phyloP scores from a whole-genome alignment of 2,329 filamentous ascomycete species.

The Diaporthe vaccinii region DNA sequence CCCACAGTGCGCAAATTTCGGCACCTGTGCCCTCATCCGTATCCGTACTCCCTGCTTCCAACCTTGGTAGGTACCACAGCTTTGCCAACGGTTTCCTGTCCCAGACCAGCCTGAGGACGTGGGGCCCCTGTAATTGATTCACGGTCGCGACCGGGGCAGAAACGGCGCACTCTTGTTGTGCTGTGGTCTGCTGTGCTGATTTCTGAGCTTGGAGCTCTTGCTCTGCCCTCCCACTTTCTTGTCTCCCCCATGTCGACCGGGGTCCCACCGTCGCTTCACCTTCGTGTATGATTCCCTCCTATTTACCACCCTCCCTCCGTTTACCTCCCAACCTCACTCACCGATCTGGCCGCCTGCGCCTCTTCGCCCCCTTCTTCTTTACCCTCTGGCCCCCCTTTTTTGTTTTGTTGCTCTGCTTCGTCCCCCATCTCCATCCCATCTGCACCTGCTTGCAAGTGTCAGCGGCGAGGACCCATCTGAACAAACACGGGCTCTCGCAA shows the following conservation, averaged over 20 bases:
- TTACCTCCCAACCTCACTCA: conserved; percentile 36
- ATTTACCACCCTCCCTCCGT: conserved; percentile 39
- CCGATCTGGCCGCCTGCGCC: neutral
- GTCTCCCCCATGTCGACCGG: neutral
- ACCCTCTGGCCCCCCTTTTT: conserved; percentile 22
- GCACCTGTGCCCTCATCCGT: conserved; percentile 11
- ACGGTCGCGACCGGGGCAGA: conserved; percentile 7
- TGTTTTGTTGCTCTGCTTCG: conserved; percentile 8
- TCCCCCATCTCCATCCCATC: conserved; percentile 30
- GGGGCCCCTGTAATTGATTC: conserved; percentile 31
- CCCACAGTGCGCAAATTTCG: conserved; percentile 32
- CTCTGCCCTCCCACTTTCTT: neutral
- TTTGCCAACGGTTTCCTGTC: conserved; percentile 27
- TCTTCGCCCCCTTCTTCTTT: conserved; percentile 31
- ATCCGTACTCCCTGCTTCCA: conserved; percentile 22
- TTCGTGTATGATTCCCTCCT: conserved; percentile 31
- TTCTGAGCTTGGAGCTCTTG: conserved; percentile 23
- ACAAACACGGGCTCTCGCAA: conserved; percentile 31
- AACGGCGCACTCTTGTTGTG: conserved; percentile 12
- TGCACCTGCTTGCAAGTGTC: conserved; percentile 40
- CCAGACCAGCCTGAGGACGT: conserved; percentile 15
- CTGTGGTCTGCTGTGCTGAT: neutral
- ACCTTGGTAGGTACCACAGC: conserved; percentile 28
- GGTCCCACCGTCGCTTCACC: conserved; percentile 16
- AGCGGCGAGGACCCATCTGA: conserved; percentile 20